Percentiles rank a stretch among this genome's conserved stretches.
Conservation (phyloP, 2,329 filamentous ascomycete genomes). For the Dactylella cylindrospora region DNA sequence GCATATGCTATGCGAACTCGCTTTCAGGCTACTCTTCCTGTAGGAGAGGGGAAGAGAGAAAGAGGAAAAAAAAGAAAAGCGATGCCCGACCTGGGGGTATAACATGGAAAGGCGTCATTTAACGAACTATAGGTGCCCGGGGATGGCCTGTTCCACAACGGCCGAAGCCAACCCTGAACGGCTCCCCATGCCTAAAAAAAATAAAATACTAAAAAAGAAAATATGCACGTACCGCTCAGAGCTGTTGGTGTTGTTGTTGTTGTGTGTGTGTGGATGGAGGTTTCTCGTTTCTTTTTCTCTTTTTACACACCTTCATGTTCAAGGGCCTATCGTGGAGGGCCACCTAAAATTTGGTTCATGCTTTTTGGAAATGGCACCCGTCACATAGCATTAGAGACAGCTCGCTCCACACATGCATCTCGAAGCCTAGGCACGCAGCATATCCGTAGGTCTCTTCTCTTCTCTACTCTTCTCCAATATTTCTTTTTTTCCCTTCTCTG, state of each 20-base stretch:
- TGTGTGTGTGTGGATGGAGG: too few relatives aligned
- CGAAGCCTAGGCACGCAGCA: conserved; percentile 38
- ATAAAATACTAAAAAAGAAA: conserved; percentile 10
- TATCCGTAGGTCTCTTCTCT: conserved; percentile 3
- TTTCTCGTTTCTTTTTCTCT: conserved; percentile 40
- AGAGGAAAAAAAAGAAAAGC: too few relatives aligned
- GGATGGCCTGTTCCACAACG: conserved; percentile 36
- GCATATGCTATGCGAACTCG: too few relatives aligned
- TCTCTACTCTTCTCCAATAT: conserved; percentile 10
- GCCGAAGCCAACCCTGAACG: conserved; percentile 27
- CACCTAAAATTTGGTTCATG: conserved; percentile 38
- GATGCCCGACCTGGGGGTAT: neutral
- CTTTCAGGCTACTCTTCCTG: neutral
- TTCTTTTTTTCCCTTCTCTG: too few relatives aligned
- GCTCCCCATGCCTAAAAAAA: conserved; percentile 15
- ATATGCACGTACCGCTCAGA: too few relatives aligned
- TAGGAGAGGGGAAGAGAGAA: conserved; percentile 6
- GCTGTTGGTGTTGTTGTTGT: conserved; percentile 39
- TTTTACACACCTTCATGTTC: conserved; percentile 3
- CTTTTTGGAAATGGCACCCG: conserved; percentile 19
- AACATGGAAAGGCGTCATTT: conserved; percentile 34
- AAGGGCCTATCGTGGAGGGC: neutral
- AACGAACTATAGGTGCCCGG: conserved; percentile 12
- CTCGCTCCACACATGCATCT: conserved; percentile 37
- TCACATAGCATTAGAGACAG: conserved; percentile 10